phyloP scores from a whole-genome alignment of 1,139 yeast genomes.

The Debaryomycetaceae sp. region DNA sequence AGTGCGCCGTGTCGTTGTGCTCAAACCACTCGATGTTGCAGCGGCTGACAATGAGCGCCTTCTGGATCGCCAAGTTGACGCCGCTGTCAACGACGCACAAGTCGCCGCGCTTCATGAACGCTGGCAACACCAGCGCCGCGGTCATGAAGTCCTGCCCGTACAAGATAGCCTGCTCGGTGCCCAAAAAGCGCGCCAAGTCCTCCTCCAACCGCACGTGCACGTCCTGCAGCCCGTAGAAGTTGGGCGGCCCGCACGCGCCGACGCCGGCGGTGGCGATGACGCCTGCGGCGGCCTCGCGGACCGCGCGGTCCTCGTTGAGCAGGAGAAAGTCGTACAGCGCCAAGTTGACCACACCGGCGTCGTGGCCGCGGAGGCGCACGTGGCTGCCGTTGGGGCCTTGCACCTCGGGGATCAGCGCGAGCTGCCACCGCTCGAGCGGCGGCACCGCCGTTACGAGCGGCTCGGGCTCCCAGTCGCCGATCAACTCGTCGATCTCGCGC shows the following conservation, averaged over 20 bases:
- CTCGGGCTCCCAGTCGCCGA: conserved; percentile 89
- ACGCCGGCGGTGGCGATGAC: conserved; percentile 77
- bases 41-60: conserved; percentile 82
- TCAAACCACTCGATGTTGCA: conserved; percentile 80
- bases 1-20: conserved; percentile 83
- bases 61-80: conserved; percentile 74
- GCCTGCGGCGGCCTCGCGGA: conserved; percentile 53
- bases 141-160: conserved; percentile 94
- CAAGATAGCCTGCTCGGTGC: conserved; percentile 72
- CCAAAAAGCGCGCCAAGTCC: conserved; percentile 68
- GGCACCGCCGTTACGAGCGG: conserved; percentile 60
- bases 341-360: conserved; percentile 42
- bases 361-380: conserved; percentile 41
- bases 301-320: conserved; percentile 42
- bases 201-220: conserved; percentile 80
- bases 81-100: conserved; percentile 84
- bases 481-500: conserved; percentile 75
- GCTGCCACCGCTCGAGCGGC: conserved; percentile 55
- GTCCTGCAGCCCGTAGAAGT: conserved; percentile 94
- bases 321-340: conserved; percentile 62
- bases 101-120: conserved; percentile 94
- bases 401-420: conserved; percentile 60
- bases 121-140: conserved; percentile 93
- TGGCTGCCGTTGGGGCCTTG: conserved; percentile 54
- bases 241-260: conserved; percentile 99